A percentile compares a stretch with the other conserved stretches of the same genome.
Evolutionary conservation across 805 yeast species (phyloP).

Genomic region (Saccharomycopsis guyanensis): DNA sequence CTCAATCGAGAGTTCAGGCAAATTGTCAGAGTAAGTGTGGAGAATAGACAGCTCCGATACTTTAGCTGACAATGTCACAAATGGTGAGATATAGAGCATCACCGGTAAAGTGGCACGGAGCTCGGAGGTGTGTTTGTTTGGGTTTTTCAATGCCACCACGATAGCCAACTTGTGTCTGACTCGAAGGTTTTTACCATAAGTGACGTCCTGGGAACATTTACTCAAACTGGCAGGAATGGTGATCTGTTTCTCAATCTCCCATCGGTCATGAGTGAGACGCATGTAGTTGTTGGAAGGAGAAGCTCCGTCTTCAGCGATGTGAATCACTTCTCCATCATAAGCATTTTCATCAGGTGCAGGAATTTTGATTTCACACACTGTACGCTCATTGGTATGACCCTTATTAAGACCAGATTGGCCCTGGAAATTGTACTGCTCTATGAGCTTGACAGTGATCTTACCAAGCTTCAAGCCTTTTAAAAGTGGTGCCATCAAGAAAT

Average conservation of each 20-base stretch:
- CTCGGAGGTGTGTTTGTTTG: constrained; percentile 91
- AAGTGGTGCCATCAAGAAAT: constrained; percentile 68
- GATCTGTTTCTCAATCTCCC: constrained; percentile 64
- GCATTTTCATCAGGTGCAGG: constrained; percentile 23
- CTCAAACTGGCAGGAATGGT: constrained; percentile 67
- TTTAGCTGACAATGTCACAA: constrained; percentile 59
- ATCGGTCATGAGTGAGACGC: constrained; percentile 37
- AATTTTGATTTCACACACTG: constrained; percentile 43
- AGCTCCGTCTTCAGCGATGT: neutral
- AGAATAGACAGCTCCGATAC: constrained; percentile 29
- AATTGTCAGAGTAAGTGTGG: constrained; percentile 12
- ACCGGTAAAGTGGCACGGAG: constrained; percentile 86
- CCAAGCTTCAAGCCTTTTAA: constrained; percentile 76
- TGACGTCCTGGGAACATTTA: constrained; percentile 82
- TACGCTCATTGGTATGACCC: constrained; percentile 54
- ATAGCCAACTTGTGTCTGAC: constrained; percentile 86
- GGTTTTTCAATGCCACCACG: constrained; percentile 67
- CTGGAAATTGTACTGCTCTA: constrained; percentile 50
- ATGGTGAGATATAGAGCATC: constrained; percentile 69
- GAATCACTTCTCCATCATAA: constrained; percentile 9
- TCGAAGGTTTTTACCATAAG: constrained; percentile 57
- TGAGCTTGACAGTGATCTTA: constrained; percentile 55
- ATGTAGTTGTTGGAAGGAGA: constrained; percentile 11
- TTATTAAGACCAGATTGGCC: constrained; percentile 1
- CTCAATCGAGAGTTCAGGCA: constrained; percentile 8